These are phyloP conservation scores for Lentinula lateritia DNA, from an alignment of 768 basidiomycete genomes.

Conservation along the genomic window DNA sequence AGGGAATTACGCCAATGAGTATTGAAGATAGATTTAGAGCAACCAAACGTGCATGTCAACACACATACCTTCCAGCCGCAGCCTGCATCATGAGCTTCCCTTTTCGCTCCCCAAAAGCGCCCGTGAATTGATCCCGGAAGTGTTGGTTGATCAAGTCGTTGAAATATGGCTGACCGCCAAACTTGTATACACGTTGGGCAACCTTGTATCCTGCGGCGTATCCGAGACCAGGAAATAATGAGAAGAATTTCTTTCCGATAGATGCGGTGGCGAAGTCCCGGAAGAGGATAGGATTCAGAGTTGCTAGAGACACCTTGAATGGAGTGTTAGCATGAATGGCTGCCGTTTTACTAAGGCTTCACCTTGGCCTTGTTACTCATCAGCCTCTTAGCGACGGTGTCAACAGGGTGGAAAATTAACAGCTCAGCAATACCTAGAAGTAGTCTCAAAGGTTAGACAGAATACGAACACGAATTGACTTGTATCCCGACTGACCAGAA, in stretches of 20 bases:
- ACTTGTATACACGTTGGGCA: slow-evolving; percentile 92
- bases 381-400: slow-evolving; percentile 96
- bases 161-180: slow-evolving; percentile 97
- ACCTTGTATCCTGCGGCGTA: slow-evolving; percentile 99
- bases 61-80: slow-evolving; percentile 77
- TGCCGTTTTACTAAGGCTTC: neutral
- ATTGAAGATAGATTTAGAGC: neutral
- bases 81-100: slow-evolving; percentile 97
- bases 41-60: neutral
- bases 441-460: slow-evolving; percentile 8
- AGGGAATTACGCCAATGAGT: slow-evolving; percentile 5
- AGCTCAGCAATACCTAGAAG: slow-evolving; percentile 85
- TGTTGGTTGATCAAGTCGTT: slow-evolving; percentile 84
- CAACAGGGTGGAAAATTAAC: slow-evolving; percentile 91
- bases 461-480: neutral
- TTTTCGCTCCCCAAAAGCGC: slow-evolving; percentile 86
- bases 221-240: slow-evolving; percentile 96
- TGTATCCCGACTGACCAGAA: slow-evolving; percentile 57
- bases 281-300: slow-evolving; percentile 80
- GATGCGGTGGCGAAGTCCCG: slow-evolving; percentile 72
- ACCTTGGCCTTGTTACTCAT: slow-evolving; percentile 97
- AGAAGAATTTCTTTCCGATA: slow-evolving; percentile 64
- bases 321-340: neutral
- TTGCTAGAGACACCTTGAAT: slow-evolving; percentile 54
- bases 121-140: slow-evolving; percentile 78